A percentile compares a stretch with the other conserved stretches of the same genome.
Conservation (phyloP, 148 eudicot genomes). For the Bassia scoparia region DNA sequence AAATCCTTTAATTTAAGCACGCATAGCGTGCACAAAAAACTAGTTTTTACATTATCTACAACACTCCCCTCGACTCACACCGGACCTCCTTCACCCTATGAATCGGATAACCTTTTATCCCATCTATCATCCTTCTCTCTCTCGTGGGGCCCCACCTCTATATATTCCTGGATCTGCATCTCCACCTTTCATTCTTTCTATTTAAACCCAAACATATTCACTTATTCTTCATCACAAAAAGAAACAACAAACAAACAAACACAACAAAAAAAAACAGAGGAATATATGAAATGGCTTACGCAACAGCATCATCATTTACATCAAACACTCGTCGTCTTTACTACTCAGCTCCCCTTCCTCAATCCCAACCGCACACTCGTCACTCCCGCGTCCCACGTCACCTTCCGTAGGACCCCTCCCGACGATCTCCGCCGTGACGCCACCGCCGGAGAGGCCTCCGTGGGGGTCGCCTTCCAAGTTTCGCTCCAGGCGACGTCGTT, state of each 20-base stretch:
- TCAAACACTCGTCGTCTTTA: too few species aligned
- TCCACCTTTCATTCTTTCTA: not conserved
- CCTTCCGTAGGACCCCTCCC: not conserved
- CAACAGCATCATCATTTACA: not conserved
- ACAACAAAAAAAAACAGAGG: too few species aligned
- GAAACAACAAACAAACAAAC: not conserved
- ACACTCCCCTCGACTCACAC: conserved; percentile 11
- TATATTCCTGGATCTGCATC: not conserved
- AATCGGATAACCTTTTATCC: too few species aligned
- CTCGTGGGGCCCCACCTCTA: not conserved
- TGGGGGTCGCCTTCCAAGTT: conserved; percentile 27
- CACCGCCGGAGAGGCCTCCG: not conserved
- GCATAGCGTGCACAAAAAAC: too few species aligned
- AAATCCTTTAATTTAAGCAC: too few species aligned
- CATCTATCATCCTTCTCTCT: too few species aligned
- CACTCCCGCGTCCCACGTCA: conserved; percentile 10
- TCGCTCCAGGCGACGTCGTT: conserved; percentile 30
- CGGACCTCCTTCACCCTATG: not conserved
- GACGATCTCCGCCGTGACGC: conserved; percentile 13
- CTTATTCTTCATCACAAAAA: not conserved
- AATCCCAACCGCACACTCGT: not conserved
- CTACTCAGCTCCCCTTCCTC: too few species aligned
- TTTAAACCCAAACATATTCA: not conserved
- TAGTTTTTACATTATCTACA: not conserved
- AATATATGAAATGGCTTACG: conserved; percentile 13